A percentile compares a stretch with the other conserved stretches of the same genome.
These are phyloP conservation scores for Crithidia fasciculata DNA, from an alignment of 208 protist species.

Conservation along the genomic window DNA sequence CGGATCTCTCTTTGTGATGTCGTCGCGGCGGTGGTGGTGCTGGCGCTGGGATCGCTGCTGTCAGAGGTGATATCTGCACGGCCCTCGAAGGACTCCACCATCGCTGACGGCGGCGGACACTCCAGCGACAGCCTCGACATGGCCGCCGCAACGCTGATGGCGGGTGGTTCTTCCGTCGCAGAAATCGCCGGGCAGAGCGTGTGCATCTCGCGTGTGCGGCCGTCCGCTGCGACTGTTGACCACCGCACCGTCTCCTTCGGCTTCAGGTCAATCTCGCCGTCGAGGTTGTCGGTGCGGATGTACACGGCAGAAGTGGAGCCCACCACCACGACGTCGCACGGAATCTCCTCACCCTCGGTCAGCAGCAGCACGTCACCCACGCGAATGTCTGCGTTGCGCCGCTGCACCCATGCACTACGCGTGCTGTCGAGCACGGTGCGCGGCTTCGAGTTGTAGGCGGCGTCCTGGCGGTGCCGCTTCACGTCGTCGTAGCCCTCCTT, in stretches of 20 bases:
- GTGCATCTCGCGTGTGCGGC: constrained; percentile 8
- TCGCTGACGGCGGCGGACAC: constrained; percentile 77
- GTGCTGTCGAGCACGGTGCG: constrained; percentile 47
- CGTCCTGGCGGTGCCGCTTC: constrained; percentile 85
- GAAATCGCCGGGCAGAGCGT: constrained; percentile 20
- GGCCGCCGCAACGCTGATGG: constrained; percentile 11
- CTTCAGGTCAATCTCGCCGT: constrained; percentile 95
- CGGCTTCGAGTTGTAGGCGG: constrained; percentile 69
- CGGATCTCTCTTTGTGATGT: constrained; percentile 3
- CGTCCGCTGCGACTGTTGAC: constrained; percentile 10
- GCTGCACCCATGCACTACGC: constrained; percentile 35
- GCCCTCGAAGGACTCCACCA: constrained; percentile 91
- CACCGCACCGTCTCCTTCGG: constrained; percentile 65
- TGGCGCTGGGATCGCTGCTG: not conserved
- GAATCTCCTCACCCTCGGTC: constrained; percentile 81
- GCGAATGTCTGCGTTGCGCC: constrained; percentile 58
- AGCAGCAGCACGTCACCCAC: constrained; percentile 90
- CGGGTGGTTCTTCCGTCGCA: constrained; percentile 14
- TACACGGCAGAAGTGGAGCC: constrained; percentile 58
- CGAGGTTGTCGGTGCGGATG: constrained; percentile 95
- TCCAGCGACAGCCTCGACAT: constrained; percentile 35
- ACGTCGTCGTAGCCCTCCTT: constrained; percentile 96
- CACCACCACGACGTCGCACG: constrained; percentile 92
- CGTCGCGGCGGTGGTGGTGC: not conserved
- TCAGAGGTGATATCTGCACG: constrained; percentile 37